These are phyloP conservation scores for Penicillium sp. DNA, from an alignment of 2,329 filamentous ascomycete genomes.

Conservation along the genomic window DNA sequence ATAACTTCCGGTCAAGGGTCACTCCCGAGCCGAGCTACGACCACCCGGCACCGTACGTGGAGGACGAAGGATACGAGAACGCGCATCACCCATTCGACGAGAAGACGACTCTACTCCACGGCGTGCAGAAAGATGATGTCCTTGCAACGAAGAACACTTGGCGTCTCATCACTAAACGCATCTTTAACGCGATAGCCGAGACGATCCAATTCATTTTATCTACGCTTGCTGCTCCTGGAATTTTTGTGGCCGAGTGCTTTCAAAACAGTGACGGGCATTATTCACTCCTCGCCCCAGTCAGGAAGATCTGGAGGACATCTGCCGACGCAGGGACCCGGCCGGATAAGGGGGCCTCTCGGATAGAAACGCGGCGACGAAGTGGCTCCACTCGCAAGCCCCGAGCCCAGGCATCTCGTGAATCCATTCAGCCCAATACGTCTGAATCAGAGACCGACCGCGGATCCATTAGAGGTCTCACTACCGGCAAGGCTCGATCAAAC, in stretches of 20 bases:
- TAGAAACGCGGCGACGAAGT: constrained; percentile 33
- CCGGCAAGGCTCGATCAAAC: constrained; percentile 27
- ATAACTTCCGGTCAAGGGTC: constrained; percentile 39
- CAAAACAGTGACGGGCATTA: constrained; percentile 80
- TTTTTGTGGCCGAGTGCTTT: constrained; percentile 81
- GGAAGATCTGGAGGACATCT: constrained; percentile 55
- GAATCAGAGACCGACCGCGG: constrained; percentile 56
- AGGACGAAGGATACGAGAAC: constrained; percentile 42
- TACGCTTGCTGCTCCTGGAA: constrained; percentile 74
- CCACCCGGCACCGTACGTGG: constrained; percentile 28
- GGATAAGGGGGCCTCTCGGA: constrained; percentile 27
- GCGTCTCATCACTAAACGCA: constrained; percentile 64
- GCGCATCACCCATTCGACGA: constrained; percentile 55
- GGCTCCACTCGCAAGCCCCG: constrained; percentile 35
- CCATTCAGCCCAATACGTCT: constrained; percentile 54
- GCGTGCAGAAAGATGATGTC: constrained; percentile 39
- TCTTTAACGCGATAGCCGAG: constrained; percentile 72
- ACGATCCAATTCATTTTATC: constrained; percentile 78
- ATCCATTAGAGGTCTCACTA: constrained; percentile 22
- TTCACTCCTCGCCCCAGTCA: constrained; percentile 73
- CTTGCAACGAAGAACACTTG: constrained; percentile 42
- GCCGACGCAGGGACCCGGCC: constrained; percentile 22
- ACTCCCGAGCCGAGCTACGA: constrained; percentile 32
- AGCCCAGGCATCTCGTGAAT: constrained; percentile 41
- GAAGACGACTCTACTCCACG: constrained; percentile 66